phyloP scores from a whole-genome alignment of 768 basidiomycete genomes.

The Leccinellum luteum region DNA sequence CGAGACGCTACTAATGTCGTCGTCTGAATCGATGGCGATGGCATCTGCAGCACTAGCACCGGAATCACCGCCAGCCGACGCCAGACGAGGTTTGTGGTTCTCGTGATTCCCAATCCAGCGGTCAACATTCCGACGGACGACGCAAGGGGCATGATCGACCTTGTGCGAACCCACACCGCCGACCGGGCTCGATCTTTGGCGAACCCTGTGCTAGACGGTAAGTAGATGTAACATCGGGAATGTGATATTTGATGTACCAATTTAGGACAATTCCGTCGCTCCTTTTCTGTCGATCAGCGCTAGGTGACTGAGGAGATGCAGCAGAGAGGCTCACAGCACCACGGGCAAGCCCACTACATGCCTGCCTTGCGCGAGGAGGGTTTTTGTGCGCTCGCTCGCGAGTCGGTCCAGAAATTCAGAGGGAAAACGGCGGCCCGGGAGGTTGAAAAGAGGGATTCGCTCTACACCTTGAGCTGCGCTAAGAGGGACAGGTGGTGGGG shows the following conservation, averaged over 20 bases:
- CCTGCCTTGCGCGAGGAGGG: conserved; percentile 21
- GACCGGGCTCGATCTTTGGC: conserved; percentile 2
- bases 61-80: neutral
- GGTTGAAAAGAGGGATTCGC: conserved; percentile 20
- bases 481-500: conserved; percentile 18
- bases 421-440: conserved; percentile 2
- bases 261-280: conserved; percentile 30
- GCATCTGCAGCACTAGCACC: conserved; percentile 17
- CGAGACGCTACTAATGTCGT: conserved; percentile 4
- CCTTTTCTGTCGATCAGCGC: conserved; percentile 14
- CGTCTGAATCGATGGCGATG: conserved; percentile 23
- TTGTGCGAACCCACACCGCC: neutral
- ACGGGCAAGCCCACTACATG: conserved; percentile 24
- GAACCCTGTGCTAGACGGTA: conserved; percentile 18
- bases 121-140: neutral
- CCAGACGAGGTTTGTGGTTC: neutral
- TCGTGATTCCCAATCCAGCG: neutral
- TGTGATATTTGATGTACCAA: conserved; percentile 19
- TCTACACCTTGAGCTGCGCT: conserved; percentile 27
- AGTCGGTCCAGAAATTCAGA: conserved; percentile 15
- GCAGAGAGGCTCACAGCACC: conserved; percentile 21
- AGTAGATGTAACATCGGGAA: conserved; percentile 1
- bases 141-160: neutral
- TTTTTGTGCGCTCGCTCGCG: conserved; percentile 13
- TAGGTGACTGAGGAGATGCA: neutral